These are phyloP conservation scores for Globomyces pollinis-pini DNA, from an alignment of 192 early-diverging fungal species.

Conservation along the genomic window DNA sequence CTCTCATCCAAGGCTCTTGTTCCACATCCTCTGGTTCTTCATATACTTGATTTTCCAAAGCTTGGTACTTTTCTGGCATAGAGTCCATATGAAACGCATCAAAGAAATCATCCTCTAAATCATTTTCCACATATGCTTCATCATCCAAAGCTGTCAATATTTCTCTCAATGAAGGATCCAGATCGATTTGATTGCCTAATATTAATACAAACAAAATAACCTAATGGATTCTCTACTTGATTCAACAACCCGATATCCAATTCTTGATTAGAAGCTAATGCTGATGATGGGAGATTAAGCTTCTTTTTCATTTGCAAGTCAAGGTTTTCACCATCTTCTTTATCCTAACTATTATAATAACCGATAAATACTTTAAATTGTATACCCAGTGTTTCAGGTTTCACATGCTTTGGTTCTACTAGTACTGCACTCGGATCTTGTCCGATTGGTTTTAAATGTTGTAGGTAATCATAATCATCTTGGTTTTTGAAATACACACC, in stretches of 20 bases:
- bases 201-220: background rate
- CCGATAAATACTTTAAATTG: constrained; percentile 22
- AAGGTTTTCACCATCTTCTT: background rate
- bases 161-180: constrained; percentile 78
- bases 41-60: constrained; percentile 9
- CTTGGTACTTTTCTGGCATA: constrained; percentile 52
- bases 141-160: constrained; percentile 90
- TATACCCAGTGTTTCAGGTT: constrained; percentile 41
- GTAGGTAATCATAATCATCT: constrained; percentile 83
- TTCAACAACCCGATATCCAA: constrained; percentile 63
- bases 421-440: constrained; percentile 65
- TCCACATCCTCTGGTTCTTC: constrained; percentile 39
- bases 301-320: constrained; percentile 21
- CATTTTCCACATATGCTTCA: constrained; percentile 76
- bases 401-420: constrained; percentile 48
- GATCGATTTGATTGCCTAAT: constrained; percentile 36
- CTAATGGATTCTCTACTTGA: constrained; percentile 38
- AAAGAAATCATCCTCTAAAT: constrained; percentile 76
- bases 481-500: constrained; percentile 88
- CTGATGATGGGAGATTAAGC: constrained; percentile 62
- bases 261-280: constrained; percentile 66
- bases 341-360: background rate
- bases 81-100: constrained; percentile 63
- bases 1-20: constrained; percentile 22
- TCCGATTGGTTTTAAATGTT: constrained; percentile 85